Conservation (phyloP, 257 asterid species). For the Avicennia marina region DNA sequence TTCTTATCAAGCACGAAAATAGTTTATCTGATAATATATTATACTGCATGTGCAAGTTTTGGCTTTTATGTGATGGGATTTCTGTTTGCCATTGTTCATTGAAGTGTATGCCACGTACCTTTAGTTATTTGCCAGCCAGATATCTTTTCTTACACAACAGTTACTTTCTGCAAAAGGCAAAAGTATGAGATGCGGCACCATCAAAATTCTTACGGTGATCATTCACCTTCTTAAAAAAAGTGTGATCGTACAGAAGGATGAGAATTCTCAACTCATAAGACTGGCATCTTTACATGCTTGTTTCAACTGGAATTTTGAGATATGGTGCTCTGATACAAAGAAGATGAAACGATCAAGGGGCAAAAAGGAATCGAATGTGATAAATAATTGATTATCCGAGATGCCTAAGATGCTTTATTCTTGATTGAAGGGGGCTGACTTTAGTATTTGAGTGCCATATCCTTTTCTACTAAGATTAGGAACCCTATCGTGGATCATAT, state of each 20-base stretch:
- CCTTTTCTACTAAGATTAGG: slow-evolving; percentile 14
- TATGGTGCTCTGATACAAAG: neutral
- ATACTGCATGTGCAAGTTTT: neutral
- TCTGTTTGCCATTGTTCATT: slow-evolving; percentile 1
- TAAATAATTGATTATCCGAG: slow-evolving; percentile 14
- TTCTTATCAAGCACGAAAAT: slow-evolving; percentile 13
- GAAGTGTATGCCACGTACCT: slow-evolving; percentile 18
- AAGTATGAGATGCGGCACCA: slow-evolving; percentile 28
- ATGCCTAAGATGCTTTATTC: slow-evolving; percentile 43
- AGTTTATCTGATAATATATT: neutral
- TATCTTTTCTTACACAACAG: slow-evolving; percentile 13
- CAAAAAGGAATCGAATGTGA: slow-evolving; percentile 25
- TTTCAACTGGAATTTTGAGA: slow-evolving; percentile 12
- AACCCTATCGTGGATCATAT: slow-evolving; percentile 34
- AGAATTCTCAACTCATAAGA: slow-evolving; percentile 1
- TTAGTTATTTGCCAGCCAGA: slow-evolving; percentile 4
- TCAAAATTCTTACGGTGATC: neutral
- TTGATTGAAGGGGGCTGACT: slow-evolving; percentile 54
- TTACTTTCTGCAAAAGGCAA: slow-evolving; percentile 26
- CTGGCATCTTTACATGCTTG: slow-evolving; percentile 17
- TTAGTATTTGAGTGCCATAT: slow-evolving; percentile 28
- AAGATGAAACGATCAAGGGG: slow-evolving; percentile 11
- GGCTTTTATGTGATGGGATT: slow-evolving; percentile 12
- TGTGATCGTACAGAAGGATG: neutral
- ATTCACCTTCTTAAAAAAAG: neutral